These are phyloP conservation scores for Heritiera fomes DNA, from an alignment of 345 rosid species.

Conservation along the genomic window DNA sequence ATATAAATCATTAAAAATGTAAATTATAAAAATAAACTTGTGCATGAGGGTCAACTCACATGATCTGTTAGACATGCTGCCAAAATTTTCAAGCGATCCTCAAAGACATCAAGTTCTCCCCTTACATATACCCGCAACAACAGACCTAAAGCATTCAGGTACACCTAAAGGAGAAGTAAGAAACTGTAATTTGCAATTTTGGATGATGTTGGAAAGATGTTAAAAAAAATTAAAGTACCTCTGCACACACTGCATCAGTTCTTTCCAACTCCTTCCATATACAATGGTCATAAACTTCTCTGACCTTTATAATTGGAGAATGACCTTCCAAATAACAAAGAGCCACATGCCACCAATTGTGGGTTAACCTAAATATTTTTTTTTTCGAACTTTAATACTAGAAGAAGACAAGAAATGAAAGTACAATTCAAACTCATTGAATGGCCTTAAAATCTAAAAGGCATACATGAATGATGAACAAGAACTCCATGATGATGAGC, in stretches of 20 bases:
- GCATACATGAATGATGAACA: slow-evolving; percentile 80
- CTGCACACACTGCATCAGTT: slow-evolving; percentile 48
- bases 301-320: slow-evolving; percentile 54
- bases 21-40: background rate
- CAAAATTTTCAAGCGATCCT: slow-evolving; percentile 54
- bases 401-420: background rate
- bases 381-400: background rate
- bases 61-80: slow-evolving; percentile 48
- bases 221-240: slow-evolving; percentile 39
- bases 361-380: slow-evolving; percentile 58
- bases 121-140: slow-evolving; percentile 62
- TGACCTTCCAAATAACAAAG: slow-evolving; percentile 95
- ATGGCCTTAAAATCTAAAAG: slow-evolving; percentile 22
- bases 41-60: slow-evolving; percentile 39
- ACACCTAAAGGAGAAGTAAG: slow-evolving; percentile 52
- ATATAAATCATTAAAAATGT: background rate
- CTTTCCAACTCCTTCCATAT: slow-evolving; percentile 83
- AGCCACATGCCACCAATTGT: slow-evolving; percentile 98
- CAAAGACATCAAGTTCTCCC: slow-evolving; percentile 48
- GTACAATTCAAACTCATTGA: background rate
- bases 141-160: slow-evolving; percentile 76
- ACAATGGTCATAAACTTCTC: slow-evolving; percentile 64
- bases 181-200: background rate
- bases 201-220: background rate
- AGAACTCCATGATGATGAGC: slow-evolving; percentile 62